These are phyloP conservation scores for Aureobasidium sp. DNA, from an alignment of 2,329 filamentous ascomycete genomes.

Conservation along the genomic window DNA sequence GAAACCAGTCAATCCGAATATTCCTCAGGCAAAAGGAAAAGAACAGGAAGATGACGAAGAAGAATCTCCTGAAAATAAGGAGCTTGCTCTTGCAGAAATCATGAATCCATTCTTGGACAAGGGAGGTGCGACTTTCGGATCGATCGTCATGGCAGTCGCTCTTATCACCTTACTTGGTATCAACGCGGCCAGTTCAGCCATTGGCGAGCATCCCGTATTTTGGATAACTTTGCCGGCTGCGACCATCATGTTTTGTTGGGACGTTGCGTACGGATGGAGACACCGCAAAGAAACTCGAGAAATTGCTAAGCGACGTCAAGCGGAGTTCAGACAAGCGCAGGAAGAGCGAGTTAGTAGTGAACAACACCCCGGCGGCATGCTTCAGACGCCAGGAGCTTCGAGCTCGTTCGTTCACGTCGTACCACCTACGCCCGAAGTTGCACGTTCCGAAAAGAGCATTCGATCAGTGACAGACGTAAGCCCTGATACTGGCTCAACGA, in stretches of 20 bases:
- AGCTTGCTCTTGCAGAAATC: slow-evolving; percentile 61
- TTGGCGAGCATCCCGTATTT: slow-evolving; percentile 52
- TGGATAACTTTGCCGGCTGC: slow-evolving; percentile 65
- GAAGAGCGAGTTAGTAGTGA: not conserved
- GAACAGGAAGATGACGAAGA: slow-evolving; percentile 46
- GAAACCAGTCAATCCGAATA: slow-evolving; percentile 64
- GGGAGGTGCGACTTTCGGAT: slow-evolving; percentile 56
- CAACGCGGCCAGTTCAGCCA: slow-evolving; percentile 52
- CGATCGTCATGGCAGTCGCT: slow-evolving; percentile 58
- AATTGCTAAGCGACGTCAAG: slow-evolving; percentile 49
- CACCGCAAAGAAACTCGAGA: slow-evolving; percentile 55
- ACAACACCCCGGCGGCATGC: not conserved
- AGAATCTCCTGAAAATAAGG: slow-evolving; percentile 45
- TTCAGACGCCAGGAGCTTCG: not conserved
- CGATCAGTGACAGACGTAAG: not conserved
- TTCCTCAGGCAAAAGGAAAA: slow-evolving; percentile 55
- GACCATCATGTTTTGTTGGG: slow-evolving; percentile 61
- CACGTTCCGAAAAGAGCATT: not conserved
- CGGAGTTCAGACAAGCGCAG: slow-evolving; percentile 25
- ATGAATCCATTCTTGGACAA: slow-evolving; percentile 69
- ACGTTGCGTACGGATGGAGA: slow-evolving; percentile 57
- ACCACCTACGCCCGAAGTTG: not conserved
- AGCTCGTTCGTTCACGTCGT: not conserved
- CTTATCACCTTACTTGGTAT: slow-evolving; percentile 58
- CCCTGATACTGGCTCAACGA: not conserved